phyloP scores from a whole-genome alignment of 2,329 filamentous ascomycete species.

The Ceratocystis harringtonii region DNA sequence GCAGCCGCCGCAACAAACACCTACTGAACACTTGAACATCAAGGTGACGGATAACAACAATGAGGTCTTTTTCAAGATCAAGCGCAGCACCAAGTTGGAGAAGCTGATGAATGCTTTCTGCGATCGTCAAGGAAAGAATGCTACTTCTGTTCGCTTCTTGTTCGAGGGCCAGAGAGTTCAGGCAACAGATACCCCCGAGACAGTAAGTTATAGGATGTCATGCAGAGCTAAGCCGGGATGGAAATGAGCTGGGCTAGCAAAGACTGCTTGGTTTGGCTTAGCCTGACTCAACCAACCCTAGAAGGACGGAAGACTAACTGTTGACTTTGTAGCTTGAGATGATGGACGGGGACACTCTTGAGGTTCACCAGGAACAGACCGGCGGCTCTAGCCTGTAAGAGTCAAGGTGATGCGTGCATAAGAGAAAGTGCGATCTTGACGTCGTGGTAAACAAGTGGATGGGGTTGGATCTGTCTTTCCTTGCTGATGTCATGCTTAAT shows the following conservation, averaged over 20 bases:
- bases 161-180: conserved; percentile 94
- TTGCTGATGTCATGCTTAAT: not conserved
- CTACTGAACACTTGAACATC: conserved; percentile 84
- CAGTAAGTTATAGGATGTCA: conserved; percentile 43
- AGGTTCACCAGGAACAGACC: conserved; percentile 97
- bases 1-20: conserved; percentile 20
- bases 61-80: conserved; percentile 99
- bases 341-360: conserved; percentile 86
- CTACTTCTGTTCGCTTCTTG: conserved; percentile 74
- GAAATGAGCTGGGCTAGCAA: no score
- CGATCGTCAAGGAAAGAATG: conserved; percentile 81
- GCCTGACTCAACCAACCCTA: no score
- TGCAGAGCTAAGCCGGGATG: no score
- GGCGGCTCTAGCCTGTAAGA: conserved; percentile 40
- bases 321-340: conserved; percentile 62
- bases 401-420: not conserved
- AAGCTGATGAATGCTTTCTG: conserved; percentile 99
- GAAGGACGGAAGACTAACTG: not conserved
- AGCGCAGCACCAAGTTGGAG: conserved; percentile 85
- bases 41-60: conserved; percentile 99
- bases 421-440: not conserved
- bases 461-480: not conserved
- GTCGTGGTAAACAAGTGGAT: not conserved
- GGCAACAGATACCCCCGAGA: conserved; percentile 76
- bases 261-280: no score